Percentiles rank a stretch among this genome's conserved stretches.
phyloP scores from a whole-genome alignment of 2,329 filamentous ascomycete species.

The Calonectria montana region DNA sequence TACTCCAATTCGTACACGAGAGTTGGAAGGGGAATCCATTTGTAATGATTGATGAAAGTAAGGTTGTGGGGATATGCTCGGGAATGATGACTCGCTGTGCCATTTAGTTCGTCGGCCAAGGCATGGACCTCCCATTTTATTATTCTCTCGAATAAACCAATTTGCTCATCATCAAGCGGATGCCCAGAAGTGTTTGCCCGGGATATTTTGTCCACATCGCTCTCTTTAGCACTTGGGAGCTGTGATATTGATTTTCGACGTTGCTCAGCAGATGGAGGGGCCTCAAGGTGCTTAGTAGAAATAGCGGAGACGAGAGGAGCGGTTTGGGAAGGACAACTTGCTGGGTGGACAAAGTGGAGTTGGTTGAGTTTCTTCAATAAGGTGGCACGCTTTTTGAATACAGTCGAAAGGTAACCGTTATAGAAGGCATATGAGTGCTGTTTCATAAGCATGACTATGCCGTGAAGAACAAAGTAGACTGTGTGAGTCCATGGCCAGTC shows the following conservation, averaged over 20 bases:
- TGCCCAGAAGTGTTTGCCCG: constrained; percentile 70
- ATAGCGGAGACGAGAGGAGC: constrained; percentile 55
- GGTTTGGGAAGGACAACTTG: constrained; percentile 55
- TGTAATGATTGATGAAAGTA: constrained; percentile 72
- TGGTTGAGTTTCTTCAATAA: constrained; percentile 64
- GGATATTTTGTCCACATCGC: constrained; percentile 70
- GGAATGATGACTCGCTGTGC: constrained; percentile 64
- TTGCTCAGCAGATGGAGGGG: constrained; percentile 55
- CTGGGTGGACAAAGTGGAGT: constrained; percentile 64
- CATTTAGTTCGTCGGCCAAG: constrained; percentile 72
- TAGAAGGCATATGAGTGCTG: constrained; percentile 85
- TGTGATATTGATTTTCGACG: constrained; percentile 55
- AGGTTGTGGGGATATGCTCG: constrained; percentile 77
- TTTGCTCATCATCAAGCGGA: constrained; percentile 71
- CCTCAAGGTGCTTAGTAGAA: constrained; percentile 58
- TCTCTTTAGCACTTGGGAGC: constrained; percentile 50
- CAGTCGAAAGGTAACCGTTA: constrained; percentile 77
- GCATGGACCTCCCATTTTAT: constrained; percentile 75
- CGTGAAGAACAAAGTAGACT: constrained; percentile 80
- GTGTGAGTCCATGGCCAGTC: constrained; percentile 89
- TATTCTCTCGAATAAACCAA: constrained; percentile 72
- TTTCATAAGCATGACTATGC: constrained; percentile 84
- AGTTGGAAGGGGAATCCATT: constrained; percentile 81
- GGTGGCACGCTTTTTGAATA: constrained; percentile 62
- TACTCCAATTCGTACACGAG: constrained; percentile 85